Evolutionary conservation across 139 green algal genomes (phyloP).

Genomic region (Gonium pectorale): DNA sequence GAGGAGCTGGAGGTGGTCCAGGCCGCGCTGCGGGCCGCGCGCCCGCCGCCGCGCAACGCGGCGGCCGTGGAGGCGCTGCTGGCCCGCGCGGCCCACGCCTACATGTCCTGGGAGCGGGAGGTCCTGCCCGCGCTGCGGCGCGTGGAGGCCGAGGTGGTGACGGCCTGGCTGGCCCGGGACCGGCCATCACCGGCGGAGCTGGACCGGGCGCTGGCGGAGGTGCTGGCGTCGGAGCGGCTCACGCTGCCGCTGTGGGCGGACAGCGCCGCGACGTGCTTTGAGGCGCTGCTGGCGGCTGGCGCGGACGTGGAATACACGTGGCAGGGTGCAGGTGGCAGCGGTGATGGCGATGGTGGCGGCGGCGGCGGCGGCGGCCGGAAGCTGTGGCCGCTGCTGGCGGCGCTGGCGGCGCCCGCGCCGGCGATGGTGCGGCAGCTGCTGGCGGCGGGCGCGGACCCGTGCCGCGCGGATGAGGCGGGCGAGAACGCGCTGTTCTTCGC

Average conservation of each 20-base stretch:
- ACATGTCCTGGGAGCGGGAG: no score
- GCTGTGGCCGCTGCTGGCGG: slow-evolving; percentile 13
- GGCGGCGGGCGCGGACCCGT: slow-evolving; percentile 2
- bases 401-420: slow-evolving; percentile 24
- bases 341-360: no score
- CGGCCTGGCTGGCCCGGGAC: neutral
- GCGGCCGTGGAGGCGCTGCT: no score
- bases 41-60: no score
- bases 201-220: neutral
- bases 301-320: neutral
- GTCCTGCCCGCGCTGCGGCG: no score
- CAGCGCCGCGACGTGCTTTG: neutral
- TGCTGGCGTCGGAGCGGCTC: slow-evolving; percentile 19
- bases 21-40: no score
- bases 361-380: neutral
- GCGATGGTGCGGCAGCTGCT: neutral
- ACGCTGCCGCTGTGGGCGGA: neutral
- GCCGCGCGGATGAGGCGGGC: neutral
- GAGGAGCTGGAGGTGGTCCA: slow-evolving; percentile 30
- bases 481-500: slow-evolving; percentile 30
- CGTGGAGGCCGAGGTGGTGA: neutral
- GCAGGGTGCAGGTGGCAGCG: neutral
- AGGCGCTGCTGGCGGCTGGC: neutral
- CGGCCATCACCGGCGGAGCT: neutral
- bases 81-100: no score